Evolutionary conservation across 208 protist species (phyloP).

Genomic region (Crithidia acanthocephali): DNA sequence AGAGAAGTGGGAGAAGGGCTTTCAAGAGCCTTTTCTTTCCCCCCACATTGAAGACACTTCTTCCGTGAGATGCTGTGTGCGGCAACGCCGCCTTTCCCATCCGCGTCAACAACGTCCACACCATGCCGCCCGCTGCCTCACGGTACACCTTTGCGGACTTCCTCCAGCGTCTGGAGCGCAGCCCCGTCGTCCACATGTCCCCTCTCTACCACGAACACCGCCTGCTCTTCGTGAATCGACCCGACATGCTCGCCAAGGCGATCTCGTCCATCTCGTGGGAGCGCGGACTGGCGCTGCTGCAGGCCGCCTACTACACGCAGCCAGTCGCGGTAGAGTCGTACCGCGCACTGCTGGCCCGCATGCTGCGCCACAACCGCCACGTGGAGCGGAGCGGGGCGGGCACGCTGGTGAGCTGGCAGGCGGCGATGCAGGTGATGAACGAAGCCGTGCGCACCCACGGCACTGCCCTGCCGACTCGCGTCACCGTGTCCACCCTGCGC

Average conservation of each 20-base stretch:
- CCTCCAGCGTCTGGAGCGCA: constrained; percentile 79
- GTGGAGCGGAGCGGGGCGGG: constrained; percentile 39
- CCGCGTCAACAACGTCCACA: background rate
- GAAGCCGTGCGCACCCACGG: constrained; percentile 79
- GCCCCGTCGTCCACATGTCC: constrained; percentile 68
- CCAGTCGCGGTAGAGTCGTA: constrained; percentile 59
- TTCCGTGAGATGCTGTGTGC: too few species aligned
- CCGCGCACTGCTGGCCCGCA: constrained; percentile 73
- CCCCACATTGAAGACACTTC: too few species aligned
- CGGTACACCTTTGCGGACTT: constrained; percentile 89
- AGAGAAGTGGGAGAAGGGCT: too few species aligned
- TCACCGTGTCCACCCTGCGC: constrained; percentile 70
- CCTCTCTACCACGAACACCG: constrained; percentile 82
- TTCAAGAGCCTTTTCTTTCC: too few species aligned
- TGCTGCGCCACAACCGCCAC: constrained; percentile 82
- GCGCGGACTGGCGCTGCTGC: constrained; percentile 55
- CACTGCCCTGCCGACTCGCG: constrained; percentile 49
- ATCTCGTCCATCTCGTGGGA: constrained; percentile 77
- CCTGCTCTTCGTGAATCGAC: constrained; percentile 74
- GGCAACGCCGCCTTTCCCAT: too few species aligned
- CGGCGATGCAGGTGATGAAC: constrained; percentile 60
- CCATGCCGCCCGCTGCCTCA: constrained; percentile 58
- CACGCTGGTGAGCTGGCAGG: constrained; percentile 58
- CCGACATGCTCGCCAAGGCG: constrained; percentile 75
- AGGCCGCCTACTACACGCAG: constrained; percentile 81